Evolutionary conservation across 257 asterid species (phyloP), one percentile per base, ranked within the genome.

Genomic region (Galeopsis tetrahit): DNA sequence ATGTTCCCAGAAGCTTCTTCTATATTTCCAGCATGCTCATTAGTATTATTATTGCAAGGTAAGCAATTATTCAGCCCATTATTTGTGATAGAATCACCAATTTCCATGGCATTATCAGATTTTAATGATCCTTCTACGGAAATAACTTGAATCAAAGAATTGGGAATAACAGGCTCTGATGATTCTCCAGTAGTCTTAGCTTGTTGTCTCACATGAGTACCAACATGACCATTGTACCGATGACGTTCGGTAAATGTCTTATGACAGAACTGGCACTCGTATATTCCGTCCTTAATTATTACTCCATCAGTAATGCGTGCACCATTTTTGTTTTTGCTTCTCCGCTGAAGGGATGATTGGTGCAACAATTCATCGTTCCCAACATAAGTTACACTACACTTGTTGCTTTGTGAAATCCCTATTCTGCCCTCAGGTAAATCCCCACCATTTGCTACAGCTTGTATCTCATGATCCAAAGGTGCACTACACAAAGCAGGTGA

Each of bases 161-260:
- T 59, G 66, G 88, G 72, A 55, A 69, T 78, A 75, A 69, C 61
- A 46, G 58, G 31, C 73, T 38, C 80, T 49, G 82, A 66, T 42
- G 77, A 75, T 71, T 80, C 88, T 59, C 74, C 87, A 69, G 80
- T 73, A 79, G 58, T 42, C 81, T 81, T 87, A 56, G 66, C 82
- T 55, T 84, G 93, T 76, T 74, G 73, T 77, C 84, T 86, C 68
- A 85, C 90, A 71, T 87, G 96, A 73, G 87, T 76, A 49, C 91
- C 92, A 73, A 87, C 71, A 79, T 91, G 97, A 73, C 92, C 96
- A 75, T 86, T 87, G 79, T 83, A 89, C 63, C 88, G 83, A 78
- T 75, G 88, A 74, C 85, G 83, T 80, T 85, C 95, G 14, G 60
- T 66, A 67, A 87, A 87, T 63, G 83, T 78, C 87, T 87, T 89